These are phyloP conservation scores for Russula virescens DNA, from an alignment of 768 basidiomycete genomes.

Conservation along the genomic window DNA sequence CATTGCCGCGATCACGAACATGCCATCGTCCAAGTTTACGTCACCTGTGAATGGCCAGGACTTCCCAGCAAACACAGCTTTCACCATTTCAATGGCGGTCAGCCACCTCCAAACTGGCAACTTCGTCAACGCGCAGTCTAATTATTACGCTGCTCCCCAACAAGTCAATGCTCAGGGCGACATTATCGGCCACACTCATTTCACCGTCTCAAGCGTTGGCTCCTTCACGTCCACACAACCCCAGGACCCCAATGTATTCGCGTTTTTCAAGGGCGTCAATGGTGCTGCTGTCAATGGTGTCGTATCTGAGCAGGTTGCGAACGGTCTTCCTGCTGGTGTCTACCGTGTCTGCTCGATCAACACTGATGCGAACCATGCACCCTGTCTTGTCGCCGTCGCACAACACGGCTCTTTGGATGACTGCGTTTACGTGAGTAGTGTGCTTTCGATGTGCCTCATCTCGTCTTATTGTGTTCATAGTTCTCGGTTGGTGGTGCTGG, in stretches of 20 bases:
- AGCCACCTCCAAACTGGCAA: constrained; percentile 44
- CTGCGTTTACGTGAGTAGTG: constrained; percentile 33
- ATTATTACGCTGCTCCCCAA: constrained; percentile 53
- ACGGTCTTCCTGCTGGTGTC: constrained; percentile 39
- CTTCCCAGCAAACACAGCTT: constrained; percentile 41
- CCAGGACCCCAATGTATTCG: constrained; percentile 46
- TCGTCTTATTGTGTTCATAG: constrained; percentile 4
- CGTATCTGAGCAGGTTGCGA: constrained; percentile 35
- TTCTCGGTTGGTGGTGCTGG: constrained; percentile 4
- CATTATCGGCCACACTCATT: constrained; percentile 57
- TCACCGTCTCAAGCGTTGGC: constrained; percentile 50
- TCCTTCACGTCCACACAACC: constrained; percentile 45
- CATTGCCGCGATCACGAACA: constrained; percentile 43
- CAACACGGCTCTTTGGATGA: constrained; percentile 41
- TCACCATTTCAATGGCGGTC: constrained; percentile 49
- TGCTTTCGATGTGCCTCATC: neutral
- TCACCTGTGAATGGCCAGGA: constrained; percentile 42
- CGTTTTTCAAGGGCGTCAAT: constrained; percentile 56
- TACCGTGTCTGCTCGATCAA: constrained; percentile 43
- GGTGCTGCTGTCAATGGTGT: constrained; percentile 38
- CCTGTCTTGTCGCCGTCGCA: constrained; percentile 35
- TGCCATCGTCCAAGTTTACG: constrained; percentile 52
- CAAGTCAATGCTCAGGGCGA: constrained; percentile 43
- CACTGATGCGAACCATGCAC: constrained; percentile 42
- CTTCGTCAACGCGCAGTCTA: constrained; percentile 50